Conservation (phyloP, 208 protist species). For the Wallacemonas collosoma region DNA sequence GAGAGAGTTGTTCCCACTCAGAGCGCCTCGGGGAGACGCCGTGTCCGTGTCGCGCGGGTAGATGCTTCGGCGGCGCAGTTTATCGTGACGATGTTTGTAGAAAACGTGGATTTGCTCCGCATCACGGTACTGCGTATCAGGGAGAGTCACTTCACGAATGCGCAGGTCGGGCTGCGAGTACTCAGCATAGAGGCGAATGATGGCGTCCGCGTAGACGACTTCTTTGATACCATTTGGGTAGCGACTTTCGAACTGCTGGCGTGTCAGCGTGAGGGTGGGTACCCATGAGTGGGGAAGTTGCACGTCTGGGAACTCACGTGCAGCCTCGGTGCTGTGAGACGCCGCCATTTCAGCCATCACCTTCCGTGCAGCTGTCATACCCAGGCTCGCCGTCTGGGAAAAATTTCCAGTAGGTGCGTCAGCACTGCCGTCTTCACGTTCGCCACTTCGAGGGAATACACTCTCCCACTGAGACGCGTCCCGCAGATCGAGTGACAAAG, state of each 20-base stretch:
- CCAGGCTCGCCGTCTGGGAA: slow-evolving; percentile 5
- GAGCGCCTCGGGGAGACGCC: neutral
- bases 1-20: slow-evolving; percentile 7
- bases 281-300: slow-evolving; percentile 75
- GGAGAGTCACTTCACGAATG: slow-evolving; percentile 63
- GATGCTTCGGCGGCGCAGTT: slow-evolving; percentile 60
- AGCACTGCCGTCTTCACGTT: slow-evolving; percentile 32
- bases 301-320: slow-evolving; percentile 25
- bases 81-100: slow-evolving; percentile 84
- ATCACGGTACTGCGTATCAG: slow-evolving; percentile 43
- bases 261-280: slow-evolving; percentile 61
- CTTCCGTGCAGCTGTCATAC: slow-evolving; percentile 13
- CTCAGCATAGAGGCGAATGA: slow-evolving; percentile 65
- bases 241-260: slow-evolving; percentile 75
- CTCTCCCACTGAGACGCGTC: slow-evolving; percentile 81
- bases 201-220: slow-evolving; percentile 75
- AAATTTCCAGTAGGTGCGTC: slow-evolving; percentile 16
- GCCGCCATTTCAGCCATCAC: slow-evolving; percentile 21
- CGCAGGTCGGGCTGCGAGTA: slow-evolving; percentile 81
- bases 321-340: slow-evolving; percentile 7
- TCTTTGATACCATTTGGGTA: slow-evolving; percentile 77
- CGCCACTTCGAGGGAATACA: slow-evolving; percentile 47
- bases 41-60: slow-evolving; percentile 27
- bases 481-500: slow-evolving; percentile 57
- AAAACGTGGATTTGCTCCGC: slow-evolving; percentile 70